These are phyloP conservation scores for Hevea brasiliensis DNA, from an alignment of 345 rosid species.

Conservation along the genomic window DNA sequence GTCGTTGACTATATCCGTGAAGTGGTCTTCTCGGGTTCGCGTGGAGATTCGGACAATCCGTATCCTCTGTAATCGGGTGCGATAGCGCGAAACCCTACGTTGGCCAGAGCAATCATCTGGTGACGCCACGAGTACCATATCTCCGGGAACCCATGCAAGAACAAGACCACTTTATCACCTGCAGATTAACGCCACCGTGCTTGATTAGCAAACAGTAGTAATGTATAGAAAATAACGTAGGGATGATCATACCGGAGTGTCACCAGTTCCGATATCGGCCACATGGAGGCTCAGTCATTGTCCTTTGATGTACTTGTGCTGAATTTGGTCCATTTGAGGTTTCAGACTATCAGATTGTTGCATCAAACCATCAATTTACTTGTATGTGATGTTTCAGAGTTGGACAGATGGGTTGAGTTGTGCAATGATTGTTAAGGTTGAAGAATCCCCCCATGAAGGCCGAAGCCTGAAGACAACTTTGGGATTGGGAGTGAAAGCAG, in stretches of 20 bases:
- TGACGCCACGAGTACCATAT: slow-evolving; percentile 51
- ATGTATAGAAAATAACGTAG: neutral
- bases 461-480: too few relatives aligned
- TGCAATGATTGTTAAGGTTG: too few relatives aligned
- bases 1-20: slow-evolving; percentile 33
- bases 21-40: slow-evolving; percentile 36
- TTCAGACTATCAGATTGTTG: too few relatives aligned
- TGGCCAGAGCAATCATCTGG: slow-evolving; percentile 40
- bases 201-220: neutral
- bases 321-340: slow-evolving; percentile 41
- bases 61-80: slow-evolving; percentile 46
- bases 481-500: too few relatives aligned
- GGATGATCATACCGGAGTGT: neutral
- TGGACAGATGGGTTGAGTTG: too few relatives aligned
- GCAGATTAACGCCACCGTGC: neutral
- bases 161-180: slow-evolving; percentile 34
- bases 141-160: slow-evolving; percentile 51
- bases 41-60: slow-evolving; percentile 39
- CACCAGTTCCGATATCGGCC: slow-evolving; percentile 48
- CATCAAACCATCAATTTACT: too few relatives aligned
- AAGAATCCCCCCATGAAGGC: too few relatives aligned
- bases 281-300: slow-evolving; percentile 44
- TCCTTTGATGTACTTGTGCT: slow-evolving; percentile 37
- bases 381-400: too few relatives aligned
- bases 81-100: slow-evolving; percentile 32